Percentiles rank a stretch among this genome's conserved stretches.
Conservation (phyloP, 1,284 basidiomycete species). For the Pyrrhoderma noxium region DNA sequence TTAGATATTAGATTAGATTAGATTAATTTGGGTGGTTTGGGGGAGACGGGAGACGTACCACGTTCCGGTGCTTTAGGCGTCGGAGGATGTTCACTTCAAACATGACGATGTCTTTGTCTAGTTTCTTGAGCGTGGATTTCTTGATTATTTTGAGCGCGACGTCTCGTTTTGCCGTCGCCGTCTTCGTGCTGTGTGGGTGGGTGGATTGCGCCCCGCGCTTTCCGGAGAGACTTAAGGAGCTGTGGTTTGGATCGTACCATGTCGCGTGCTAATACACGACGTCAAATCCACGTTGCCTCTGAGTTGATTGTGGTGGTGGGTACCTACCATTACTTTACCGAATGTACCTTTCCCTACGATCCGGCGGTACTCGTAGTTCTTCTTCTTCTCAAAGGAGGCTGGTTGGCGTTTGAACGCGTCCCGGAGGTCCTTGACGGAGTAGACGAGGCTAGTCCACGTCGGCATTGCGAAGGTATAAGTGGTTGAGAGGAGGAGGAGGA, state of each 20-base stretch:
- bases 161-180: conserved; percentile 3
- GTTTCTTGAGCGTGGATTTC: conserved; percentile 36
- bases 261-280: conserved; percentile 13
- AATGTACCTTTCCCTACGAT: conserved; percentile 78
- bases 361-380: conserved; percentile 65
- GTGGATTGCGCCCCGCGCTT: not conserved
- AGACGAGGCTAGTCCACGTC: conserved; percentile 6
- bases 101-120: conserved; percentile 19
- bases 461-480: not conserved
- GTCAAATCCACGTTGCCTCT: not conserved
- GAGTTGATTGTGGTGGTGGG: not conserved
- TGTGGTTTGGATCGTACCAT: conserved; percentile 11
- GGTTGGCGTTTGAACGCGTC: conserved; percentile 46
- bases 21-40: not conserved
- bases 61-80: conserved; percentile 9
- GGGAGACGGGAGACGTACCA: conserved; percentile 1
- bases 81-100: conserved; percentile 11
- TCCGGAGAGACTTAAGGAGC: not conserved
- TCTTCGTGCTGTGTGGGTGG: not conserved
- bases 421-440: conserved; percentile 12
- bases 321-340: conserved; percentile 71
- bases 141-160: conserved; percentile 23
- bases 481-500: not conserved
- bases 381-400: conserved; percentile 79
- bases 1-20: too few species aligned